Evolutionary conservation across 139 green algal species (phyloP).

Genomic region (Micractinium sp.): DNA sequence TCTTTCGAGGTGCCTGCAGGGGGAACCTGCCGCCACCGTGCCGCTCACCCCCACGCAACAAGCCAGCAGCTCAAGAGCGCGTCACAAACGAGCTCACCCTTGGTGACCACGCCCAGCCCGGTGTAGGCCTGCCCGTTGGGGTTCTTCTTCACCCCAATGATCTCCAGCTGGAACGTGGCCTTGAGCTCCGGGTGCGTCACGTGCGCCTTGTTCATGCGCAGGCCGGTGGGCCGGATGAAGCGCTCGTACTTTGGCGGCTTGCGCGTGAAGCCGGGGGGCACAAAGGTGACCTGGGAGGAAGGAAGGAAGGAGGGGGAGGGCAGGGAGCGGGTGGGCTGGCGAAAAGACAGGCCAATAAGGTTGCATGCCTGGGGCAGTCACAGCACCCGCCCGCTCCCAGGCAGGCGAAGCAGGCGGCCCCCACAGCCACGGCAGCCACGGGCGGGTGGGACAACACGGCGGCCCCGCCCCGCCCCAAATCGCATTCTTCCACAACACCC

Average conservation of each 20-base stretch:
- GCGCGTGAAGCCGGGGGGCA: slow-evolving; percentile 95
- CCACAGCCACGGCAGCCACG: no score
- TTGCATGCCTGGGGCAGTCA: no score
- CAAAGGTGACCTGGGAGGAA: slow-evolving; percentile 86
- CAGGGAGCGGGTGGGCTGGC: neutral
- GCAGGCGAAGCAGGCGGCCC: no score
- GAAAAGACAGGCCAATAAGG: neutral
- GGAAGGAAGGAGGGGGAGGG: neutral
- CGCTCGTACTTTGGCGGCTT: slow-evolving; percentile 99
- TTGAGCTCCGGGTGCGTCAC: slow-evolving; percentile 99
- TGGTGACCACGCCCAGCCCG: slow-evolving; percentile 96
- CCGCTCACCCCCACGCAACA: neutral
- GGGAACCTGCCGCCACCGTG: no score
- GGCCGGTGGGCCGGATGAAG: slow-evolving; percentile 96
- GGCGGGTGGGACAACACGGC: no score
- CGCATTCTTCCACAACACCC: no score
- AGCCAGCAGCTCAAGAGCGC: no score
- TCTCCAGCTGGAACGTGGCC: slow-evolving; percentile 96
- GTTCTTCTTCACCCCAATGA: slow-evolving; percentile 99
- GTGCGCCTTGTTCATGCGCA: slow-evolving; percentile 99
- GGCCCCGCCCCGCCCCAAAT: no score
- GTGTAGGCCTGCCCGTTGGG: slow-evolving; percentile 98
- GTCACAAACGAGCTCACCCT: slow-evolving; percentile 51
- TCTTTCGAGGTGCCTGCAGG: neutral
- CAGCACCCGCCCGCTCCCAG: neutral